These are phyloP conservation scores for Allomyces macrogynus DNA, from an alignment of 192 early-diverging fungal species.

Conservation along the genomic window DNA sequence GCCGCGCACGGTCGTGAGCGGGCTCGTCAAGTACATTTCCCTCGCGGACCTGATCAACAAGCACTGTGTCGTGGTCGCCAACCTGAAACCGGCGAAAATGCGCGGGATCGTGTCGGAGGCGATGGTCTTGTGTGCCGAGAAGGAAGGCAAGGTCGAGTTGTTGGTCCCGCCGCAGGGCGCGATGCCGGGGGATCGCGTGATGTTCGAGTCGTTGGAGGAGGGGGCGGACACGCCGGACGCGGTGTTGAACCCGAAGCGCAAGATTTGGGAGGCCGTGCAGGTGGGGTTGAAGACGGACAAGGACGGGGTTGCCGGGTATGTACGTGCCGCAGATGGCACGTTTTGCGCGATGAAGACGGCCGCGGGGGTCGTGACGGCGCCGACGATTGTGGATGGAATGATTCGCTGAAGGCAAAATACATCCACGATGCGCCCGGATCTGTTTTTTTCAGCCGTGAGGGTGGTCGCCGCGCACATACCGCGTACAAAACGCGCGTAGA, in stretches of 20 bases:
- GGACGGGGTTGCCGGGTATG: slow-evolving; percentile 9
- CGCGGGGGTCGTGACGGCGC: slow-evolving; percentile 7
- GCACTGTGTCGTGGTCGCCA: slow-evolving; percentile 57
- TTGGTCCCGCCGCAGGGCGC: slow-evolving; percentile 65
- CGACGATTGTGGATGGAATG: slow-evolving; percentile 5
- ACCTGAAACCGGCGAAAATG: slow-evolving; percentile 84
- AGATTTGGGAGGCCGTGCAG: slow-evolving; percentile 94
- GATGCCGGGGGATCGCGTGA: slow-evolving; percentile 76
- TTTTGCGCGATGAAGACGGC: slow-evolving; percentile 4
- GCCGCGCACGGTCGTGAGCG: slow-evolving; percentile 74
- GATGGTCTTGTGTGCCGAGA: slow-evolving; percentile 87
- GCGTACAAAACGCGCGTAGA: too few species aligned
- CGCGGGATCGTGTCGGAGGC: slow-evolving; percentile 85
- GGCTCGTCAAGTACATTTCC: slow-evolving; percentile 78
- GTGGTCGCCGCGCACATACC: too few species aligned
- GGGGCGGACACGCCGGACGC: slow-evolving; percentile 50
- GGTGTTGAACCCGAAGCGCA: slow-evolving; percentile 92
- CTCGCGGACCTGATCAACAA: slow-evolving; percentile 66
- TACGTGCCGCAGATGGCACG: slow-evolving; percentile 1
- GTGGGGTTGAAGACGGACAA: slow-evolving; percentile 57
- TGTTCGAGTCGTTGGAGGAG: slow-evolving; percentile 74
- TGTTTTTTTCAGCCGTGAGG: too few species aligned
- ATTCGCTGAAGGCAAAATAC: slow-evolving; percentile 4
- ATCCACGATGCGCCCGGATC: too few species aligned
- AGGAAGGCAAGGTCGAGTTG: slow-evolving; percentile 66